Conservation (phyloP, 2,329 filamentous ascomycete species). For the Colletotrichum sp. region DNA sequence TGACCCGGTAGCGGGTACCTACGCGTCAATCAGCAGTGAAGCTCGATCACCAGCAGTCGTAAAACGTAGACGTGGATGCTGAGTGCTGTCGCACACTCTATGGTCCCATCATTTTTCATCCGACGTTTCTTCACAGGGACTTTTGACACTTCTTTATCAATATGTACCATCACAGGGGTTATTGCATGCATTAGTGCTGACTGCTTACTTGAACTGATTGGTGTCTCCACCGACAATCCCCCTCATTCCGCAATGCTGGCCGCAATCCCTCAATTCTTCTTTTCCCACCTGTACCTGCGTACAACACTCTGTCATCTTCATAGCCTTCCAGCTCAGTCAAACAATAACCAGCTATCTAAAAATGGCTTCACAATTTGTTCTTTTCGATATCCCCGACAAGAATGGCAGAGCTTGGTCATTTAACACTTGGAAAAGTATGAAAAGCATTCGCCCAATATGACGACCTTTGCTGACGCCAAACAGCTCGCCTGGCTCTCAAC, state of each 20-base stretch:
- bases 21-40: no score
- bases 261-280: neutral
- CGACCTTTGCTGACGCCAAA: neutral
- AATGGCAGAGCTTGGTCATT: conserved; percentile 62
- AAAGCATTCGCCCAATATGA: conserved; percentile 16
- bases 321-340: neutral
- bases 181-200: neutral
- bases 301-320: neutral
- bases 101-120: no score
- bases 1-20: no score
- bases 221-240: neutral
- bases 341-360: neutral
- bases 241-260: neutral
- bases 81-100: no score
- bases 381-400: conserved; percentile 66
- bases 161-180: neutral
- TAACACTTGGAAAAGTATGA: conserved; percentile 73
- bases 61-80: no score
- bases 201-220: neutral
- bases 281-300: neutral
- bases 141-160: neutral
- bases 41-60: no score
- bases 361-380: conserved; percentile 40
- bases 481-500: conserved; percentile 70
- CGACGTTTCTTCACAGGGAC: neutral